Evolutionary conservation across 768 basidiomycete genomes (phyloP).

Genomic region (Mycena kentingensis): DNA sequence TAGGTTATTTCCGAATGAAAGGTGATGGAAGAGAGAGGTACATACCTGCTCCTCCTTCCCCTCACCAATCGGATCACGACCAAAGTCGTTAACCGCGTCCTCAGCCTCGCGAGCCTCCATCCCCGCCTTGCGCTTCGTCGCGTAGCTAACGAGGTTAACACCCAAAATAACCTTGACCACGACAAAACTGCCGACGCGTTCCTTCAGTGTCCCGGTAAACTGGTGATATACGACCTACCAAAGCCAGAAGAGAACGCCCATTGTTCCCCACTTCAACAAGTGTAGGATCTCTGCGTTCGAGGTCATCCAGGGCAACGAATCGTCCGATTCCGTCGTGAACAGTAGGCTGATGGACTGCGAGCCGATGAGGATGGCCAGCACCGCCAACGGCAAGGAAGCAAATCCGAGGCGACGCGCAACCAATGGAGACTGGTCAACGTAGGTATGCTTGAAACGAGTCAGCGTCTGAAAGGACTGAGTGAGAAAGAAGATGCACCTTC

Average conservation of each 20-base stretch:
- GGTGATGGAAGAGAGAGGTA: slow-evolving; percentile 4
- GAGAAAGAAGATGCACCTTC: slow-evolving; percentile 50
- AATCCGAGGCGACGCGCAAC: slow-evolving; percentile 94
- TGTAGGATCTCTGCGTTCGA: slow-evolving; percentile 51
- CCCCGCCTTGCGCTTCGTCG: slow-evolving; percentile 68
- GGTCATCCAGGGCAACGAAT: slow-evolving; percentile 48
- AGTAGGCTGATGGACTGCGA: slow-evolving; percentile 69
- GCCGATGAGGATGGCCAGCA: slow-evolving; percentile 75
- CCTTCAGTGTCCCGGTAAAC: not conserved
- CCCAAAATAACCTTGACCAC: slow-evolving; percentile 93
- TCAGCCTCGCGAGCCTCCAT: slow-evolving; percentile 77
- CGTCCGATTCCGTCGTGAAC: slow-evolving; percentile 49
- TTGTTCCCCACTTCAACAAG: slow-evolving; percentile 63
- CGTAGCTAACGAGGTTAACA: slow-evolving; percentile 83
- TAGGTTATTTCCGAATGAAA: not conserved
- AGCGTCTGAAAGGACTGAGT: not conserved
- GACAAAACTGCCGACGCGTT: slow-evolving; percentile 57
- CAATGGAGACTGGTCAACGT: slow-evolving; percentile 93
- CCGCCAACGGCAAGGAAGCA: slow-evolving; percentile 88
- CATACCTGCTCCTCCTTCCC: slow-evolving; percentile 81
- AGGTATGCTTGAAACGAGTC: slow-evolving; percentile 62
- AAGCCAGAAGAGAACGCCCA: slow-evolving; percentile 76
- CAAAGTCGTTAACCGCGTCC: slow-evolving; percentile 84
- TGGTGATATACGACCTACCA: slow-evolving; percentile 58
- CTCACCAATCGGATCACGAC: slow-evolving; percentile 89